Base-by-base conservation (phyloP, 2,329 filamentous ascomycete genomes). In the Reticulascus tulasneorum region DNA sequence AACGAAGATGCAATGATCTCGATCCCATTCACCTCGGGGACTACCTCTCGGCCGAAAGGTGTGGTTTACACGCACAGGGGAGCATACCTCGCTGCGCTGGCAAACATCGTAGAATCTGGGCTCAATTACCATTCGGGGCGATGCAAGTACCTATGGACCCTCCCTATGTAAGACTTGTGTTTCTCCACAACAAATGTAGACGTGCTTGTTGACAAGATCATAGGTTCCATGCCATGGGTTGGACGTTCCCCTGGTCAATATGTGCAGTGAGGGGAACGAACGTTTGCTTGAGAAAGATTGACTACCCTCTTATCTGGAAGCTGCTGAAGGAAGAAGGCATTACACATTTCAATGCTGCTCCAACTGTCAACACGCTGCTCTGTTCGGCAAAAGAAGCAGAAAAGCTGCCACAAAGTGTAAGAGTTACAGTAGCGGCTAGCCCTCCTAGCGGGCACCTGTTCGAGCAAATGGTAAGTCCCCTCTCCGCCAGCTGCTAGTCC, bases 281-380 rank as follows among this genome's bases (percentile, higher is more conserved):
- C 59, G 89, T 95, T 57, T 96, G 90, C 52, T 70, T 98, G 13
- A 78, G 93, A 42, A 97, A 95, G 67, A 87, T 98, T 47, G 89
- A 97, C 62, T 98, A 98, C 56, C 79, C 86, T 0, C 71, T 91
- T 40, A 94, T 98, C 42, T 98, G 93, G 93, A 76, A 77, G 31
- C 66, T 98, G 5, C 67, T 98, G 22, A 94, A 89, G 53, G 77
- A 88, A 34, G 86, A 97, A 60, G 71, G 77, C 7, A 84, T 98
- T 46, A 97, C 89, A 1, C 93, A 98, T 61, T 97, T 94, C 67
- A 94, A 91, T 54, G 91, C 91, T 1, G 93, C 91, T 1, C 93
- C 8, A 7, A 98, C 93, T 0, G 93, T 98, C 34, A 97, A 97
- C 59, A 98, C 91, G 0, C 67, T 97, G 1, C 77, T 98, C 4